Percentiles rank a stretch among this genome's conserved stretches.
Conservation (phyloP, 805 yeast species). For the Pichia insulana region DNA sequence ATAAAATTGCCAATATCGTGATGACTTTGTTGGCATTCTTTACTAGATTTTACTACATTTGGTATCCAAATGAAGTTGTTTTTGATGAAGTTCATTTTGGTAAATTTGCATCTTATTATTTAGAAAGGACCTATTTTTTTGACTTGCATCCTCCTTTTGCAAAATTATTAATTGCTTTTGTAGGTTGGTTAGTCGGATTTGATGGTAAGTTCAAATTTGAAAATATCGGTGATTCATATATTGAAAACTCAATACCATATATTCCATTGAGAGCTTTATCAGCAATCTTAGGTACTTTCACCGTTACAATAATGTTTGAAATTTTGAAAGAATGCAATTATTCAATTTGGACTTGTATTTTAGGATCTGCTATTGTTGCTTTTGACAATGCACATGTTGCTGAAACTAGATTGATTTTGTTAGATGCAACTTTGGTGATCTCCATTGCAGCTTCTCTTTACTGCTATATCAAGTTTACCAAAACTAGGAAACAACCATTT, state of each 20-base stretch:
- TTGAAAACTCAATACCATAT: constrained; percentile 74
- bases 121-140: constrained; percentile 85
- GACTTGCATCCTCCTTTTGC: constrained; percentile 99
- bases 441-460: constrained; percentile 77
- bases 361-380: constrained; percentile 67
- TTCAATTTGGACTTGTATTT: constrained; percentile 66
- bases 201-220: constrained; percentile 91
- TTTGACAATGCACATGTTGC: constrained; percentile 86
- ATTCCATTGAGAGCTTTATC: constrained; percentile 71
- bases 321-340: constrained; percentile 83
- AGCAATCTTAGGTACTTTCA: constrained; percentile 73
- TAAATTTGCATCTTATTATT: constrained; percentile 74
- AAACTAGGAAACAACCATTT: constrained; percentile 60
- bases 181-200: constrained; percentile 84
- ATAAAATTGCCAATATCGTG: constrained; percentile 26
- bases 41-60: constrained; percentile 53
- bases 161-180: constrained; percentile 80
- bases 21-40: constrained; percentile 37
- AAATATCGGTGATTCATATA: constrained; percentile 76
- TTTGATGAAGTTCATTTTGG: constrained; percentile 88
- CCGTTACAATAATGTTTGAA: constrained; percentile 75
- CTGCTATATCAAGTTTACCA: constrained; percentile 71
- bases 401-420: constrained; percentile 81
- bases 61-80: constrained; percentile 66
- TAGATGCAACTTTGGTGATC: constrained; percentile 83